A percentile compares a stretch with the other conserved stretches of the same genome.
Evolutionary conservation across 2,329 filamentous ascomycete genomes (phyloP).

Genomic region (Ramichloridium luteum): DNA sequence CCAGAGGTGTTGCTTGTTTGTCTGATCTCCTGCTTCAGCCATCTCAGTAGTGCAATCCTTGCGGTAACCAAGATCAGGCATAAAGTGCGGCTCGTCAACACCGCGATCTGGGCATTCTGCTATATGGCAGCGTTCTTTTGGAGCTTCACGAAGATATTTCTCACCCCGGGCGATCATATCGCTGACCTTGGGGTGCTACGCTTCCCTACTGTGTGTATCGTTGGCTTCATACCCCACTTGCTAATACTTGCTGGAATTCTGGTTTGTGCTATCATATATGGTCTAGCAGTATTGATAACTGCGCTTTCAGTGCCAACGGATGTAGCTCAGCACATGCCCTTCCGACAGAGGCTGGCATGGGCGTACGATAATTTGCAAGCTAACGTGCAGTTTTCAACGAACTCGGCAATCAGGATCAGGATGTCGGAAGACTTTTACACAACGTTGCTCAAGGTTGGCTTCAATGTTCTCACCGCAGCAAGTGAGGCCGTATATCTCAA

Average conservation of each 20-base stretch:
- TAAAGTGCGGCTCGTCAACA: conserved; percentile 70
- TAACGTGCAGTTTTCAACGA: conserved; percentile 65
- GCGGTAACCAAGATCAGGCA: conserved; percentile 71
- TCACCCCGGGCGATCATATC: conserved; percentile 40
- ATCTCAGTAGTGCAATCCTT: conserved; percentile 70
- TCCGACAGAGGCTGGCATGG: conserved; percentile 49
- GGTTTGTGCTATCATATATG: conserved; percentile 65
- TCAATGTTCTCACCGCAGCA: conserved; percentile 78
- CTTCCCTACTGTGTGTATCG: conserved; percentile 88
- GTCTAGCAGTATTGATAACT: conserved; percentile 61
- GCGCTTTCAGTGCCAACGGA: conserved; percentile 52
- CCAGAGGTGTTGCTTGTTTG: conserved; percentile 80
- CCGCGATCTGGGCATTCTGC: conserved; percentile 76
- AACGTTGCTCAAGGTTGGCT: conserved; percentile 72
- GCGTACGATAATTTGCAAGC: conserved; percentile 88
- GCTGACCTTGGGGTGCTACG: conserved; percentile 61
- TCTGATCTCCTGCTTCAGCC: conserved; percentile 79
- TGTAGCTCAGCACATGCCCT: conserved; percentile 31
- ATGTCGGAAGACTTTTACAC: conserved; percentile 95
- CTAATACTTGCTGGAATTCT: conserved; percentile 69
- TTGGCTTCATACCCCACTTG: conserved; percentile 91
- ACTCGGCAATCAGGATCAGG: conserved; percentile 56
- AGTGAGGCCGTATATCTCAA: conserved; percentile 94
- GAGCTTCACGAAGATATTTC: conserved; percentile 46
- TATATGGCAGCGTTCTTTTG: conserved; percentile 80